Evolutionary conservation across 371 early-diverging fungal genomes (phyloP), one percentile per base, ranked within the genome.

Genomic region (Mortierella sp.): DNA sequence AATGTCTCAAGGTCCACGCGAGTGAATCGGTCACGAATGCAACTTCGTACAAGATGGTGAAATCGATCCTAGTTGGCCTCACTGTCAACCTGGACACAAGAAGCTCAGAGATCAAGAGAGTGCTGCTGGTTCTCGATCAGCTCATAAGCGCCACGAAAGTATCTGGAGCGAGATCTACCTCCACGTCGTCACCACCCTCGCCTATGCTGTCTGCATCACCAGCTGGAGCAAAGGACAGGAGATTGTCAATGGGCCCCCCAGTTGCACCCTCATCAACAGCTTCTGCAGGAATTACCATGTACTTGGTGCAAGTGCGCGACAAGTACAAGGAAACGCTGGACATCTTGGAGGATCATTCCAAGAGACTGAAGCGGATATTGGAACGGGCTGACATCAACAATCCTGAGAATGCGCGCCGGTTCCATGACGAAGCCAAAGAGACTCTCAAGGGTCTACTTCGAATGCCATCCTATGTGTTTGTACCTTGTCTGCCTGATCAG

Each of bases 61-160:
- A 74, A 43, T 67, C 68, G 31, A 68, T 68, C 31, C n/a, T 74
- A 31, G 56, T 68, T 5, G 76, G 68, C 0, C 34, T 74, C 17
- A 60, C 68, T 3, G 68, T 74, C n/a, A 74, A 74, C 45, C 41
- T 74, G 17, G 76, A 74, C 47, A 74, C 76, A 2, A 55, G 76
- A 29, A 63, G 68, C 46, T 74, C 76, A n/a, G 76, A 74, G 31
- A 60, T 74, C 44, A 67, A 74, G 61, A 54, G 76, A 51, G 68
- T 63, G 0, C 27, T 74, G 19, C 14, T 74, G 34, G 60, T 50
- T 14, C 14, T 74, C 40, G 76, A 74, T 25, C 73, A 67, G 47
- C 59, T 59, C 31, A 54, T 72, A 5, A 54, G 48, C 17, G 44
- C 57, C 44, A 28, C n/a, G n/a, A n/a, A 54, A 44, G 17, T 45